These are phyloP conservation scores for Raddia distichophylla DNA, from an alignment of 176 grass and related monocot species.

Conservation along the genomic window DNA sequence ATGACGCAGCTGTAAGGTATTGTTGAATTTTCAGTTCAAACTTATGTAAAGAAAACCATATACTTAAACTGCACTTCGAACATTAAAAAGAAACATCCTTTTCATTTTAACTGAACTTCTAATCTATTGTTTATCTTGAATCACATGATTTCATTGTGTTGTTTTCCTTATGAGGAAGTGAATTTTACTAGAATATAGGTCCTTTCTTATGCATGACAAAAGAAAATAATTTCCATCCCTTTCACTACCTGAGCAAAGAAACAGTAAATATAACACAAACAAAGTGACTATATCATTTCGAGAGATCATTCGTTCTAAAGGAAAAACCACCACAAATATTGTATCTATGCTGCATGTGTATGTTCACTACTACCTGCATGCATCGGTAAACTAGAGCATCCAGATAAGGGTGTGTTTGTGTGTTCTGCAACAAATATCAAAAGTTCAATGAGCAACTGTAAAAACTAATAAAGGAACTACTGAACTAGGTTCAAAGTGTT, in stretches of 20 bases:
- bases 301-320: not conserved
- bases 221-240: not conserved
- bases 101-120: not conserved
- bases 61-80: not conserved
- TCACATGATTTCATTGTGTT: conserved; percentile 2
- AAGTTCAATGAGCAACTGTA: not conserved
- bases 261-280: conserved; percentile 16
- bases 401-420: not conserved
- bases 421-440: conserved; percentile 8
- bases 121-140: conserved; percentile 1
- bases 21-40: conserved; percentile 29
- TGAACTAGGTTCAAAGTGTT: not conserved
- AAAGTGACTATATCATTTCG: not conserved
- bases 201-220: conserved; percentile 8
- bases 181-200: not conserved
- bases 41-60: not conserved
- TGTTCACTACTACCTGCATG: not conserved
- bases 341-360: not conserved
- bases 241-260: conserved; percentile 14
- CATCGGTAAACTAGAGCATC: conserved; percentile 18
- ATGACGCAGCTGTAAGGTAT: conserved; percentile 64
- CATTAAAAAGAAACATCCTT: conserved; percentile 16
- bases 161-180: not conserved
- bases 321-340: not conserved
- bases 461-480: conserved; percentile 1